Conservation (phyloP, 345 rosid species). For the Lepidium africanum region DNA sequence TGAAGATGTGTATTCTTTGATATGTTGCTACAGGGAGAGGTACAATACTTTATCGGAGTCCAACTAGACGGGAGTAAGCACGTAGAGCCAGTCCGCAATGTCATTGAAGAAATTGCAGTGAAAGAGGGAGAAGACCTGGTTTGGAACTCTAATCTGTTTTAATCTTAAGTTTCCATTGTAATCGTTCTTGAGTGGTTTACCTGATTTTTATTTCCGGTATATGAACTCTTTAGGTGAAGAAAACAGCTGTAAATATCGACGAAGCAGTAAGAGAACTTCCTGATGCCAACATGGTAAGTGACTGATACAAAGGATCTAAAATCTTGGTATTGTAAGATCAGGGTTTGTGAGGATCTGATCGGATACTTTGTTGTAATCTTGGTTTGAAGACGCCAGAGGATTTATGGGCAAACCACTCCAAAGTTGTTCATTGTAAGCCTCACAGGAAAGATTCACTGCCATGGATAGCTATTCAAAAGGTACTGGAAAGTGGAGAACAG, state of each 20-base stretch:
- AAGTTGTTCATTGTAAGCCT: slow-evolving; percentile 72
- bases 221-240: slow-evolving; percentile 51
- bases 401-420: slow-evolving; percentile 84
- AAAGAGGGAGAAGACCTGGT: slow-evolving; percentile 71
- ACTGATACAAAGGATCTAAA: not conserved
- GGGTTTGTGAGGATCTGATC: not conserved
- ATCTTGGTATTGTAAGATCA: not conserved
- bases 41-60: slow-evolving; percentile 94
- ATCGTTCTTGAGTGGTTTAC: not conserved
- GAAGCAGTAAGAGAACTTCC: slow-evolving; percentile 95
- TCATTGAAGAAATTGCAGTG: slow-evolving; percentile 58
- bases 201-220: not conserved
- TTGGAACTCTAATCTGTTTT: not conserved
- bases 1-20: not conserved
- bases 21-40: slow-evolving; percentile 65
- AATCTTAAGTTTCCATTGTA: not conserved
- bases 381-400: slow-evolving; percentile 82
- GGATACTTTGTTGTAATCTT: not conserved
- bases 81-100: slow-evolving; percentile 70
- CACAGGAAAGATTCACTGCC: slow-evolving; percentile 67
- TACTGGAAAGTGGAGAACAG: slow-evolving; percentile 57
- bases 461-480: slow-evolving; percentile 82
- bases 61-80: slow-evolving; percentile 93
- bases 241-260: slow-evolving; percentile 81
- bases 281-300: slow-evolving; percentile 74